These are phyloP conservation scores for Petrea volubilis DNA, from an alignment of 257 asterid species.

Conservation along the genomic window DNA sequence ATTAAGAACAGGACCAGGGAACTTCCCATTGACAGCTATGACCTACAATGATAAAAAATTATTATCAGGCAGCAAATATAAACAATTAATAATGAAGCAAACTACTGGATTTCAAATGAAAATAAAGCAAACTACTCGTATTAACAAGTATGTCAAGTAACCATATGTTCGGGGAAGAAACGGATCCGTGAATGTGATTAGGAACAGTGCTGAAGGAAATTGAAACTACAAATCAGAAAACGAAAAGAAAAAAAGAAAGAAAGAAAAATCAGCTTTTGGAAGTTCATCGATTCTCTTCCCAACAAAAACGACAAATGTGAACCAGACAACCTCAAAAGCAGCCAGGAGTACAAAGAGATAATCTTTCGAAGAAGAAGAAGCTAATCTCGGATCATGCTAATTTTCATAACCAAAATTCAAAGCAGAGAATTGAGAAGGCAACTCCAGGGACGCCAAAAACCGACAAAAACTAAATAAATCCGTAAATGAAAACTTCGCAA, in stretches of 20 bases:
- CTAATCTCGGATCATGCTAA: background rate
- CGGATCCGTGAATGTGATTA: background rate
- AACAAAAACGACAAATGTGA: background rate
- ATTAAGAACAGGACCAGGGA: conserved; percentile 84
- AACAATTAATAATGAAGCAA: background rate
- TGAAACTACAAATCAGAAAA: too few relatives aligned
- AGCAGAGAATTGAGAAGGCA: background rate
- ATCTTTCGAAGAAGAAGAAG: background rate
- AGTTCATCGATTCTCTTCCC: too few relatives aligned
- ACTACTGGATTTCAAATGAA: too few relatives aligned
- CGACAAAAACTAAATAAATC: background rate
- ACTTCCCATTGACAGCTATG: conserved; percentile 80
- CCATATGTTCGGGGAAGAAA: background rate
- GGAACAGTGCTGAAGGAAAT: background rate
- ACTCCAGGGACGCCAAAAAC: background rate
- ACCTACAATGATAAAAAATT: conserved; percentile 53
- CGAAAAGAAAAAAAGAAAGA: background rate
- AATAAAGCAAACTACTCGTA: background rate
- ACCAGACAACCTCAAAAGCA: background rate
- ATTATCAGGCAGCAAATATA: background rate
- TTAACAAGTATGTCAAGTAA: background rate
- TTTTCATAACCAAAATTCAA: background rate
- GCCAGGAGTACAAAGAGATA: background rate
- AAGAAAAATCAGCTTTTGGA: background rate
- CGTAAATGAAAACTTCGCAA: background rate